These are phyloP conservation scores for Coelastrella sp. DNA, from an alignment of 139 green algal genomes.

Conservation along the genomic window DNA sequence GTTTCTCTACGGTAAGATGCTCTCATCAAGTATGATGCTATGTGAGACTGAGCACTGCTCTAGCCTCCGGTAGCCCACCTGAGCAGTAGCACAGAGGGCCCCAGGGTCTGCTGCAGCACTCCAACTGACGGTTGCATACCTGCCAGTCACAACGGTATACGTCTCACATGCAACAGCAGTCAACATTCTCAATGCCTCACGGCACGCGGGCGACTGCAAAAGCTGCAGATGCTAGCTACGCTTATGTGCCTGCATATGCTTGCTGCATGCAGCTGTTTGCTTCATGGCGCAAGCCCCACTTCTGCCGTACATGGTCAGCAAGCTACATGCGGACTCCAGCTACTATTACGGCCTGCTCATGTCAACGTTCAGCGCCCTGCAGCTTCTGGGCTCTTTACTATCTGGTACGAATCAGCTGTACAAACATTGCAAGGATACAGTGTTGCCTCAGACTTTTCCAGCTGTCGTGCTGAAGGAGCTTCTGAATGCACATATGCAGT, in stretches of 20 bases:
- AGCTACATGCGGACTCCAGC: constrained; percentile 45
- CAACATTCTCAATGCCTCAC: background rate
- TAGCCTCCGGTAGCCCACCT: background rate
- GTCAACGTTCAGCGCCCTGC: constrained; percentile 53
- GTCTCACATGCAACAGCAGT: background rate
- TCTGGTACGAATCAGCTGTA: constrained; percentile 49
- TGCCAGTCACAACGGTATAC: background rate
- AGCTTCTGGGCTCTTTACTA: constrained; percentile 57
- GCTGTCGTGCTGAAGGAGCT: background rate
- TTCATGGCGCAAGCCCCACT: constrained; percentile 54
- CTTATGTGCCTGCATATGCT: background rate
- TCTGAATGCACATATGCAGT: too few relatives aligned
- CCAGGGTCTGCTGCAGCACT: too few relatives aligned
- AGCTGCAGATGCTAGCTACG: background rate
- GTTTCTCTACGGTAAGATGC: background rate
- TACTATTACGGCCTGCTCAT: constrained; percentile 53
- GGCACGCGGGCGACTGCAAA: background rate
- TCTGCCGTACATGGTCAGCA: constrained; percentile 59
- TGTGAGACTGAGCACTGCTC: background rate
- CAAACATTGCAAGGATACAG: background rate
- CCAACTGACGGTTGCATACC: background rate
- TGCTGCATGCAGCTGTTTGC: background rate
- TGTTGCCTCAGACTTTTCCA: background rate
- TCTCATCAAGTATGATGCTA: background rate
- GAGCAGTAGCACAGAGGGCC: background rate